Conservation (phyloP, 1,139 yeast genomes). For the Kluyveromyces marxianus region DNA sequence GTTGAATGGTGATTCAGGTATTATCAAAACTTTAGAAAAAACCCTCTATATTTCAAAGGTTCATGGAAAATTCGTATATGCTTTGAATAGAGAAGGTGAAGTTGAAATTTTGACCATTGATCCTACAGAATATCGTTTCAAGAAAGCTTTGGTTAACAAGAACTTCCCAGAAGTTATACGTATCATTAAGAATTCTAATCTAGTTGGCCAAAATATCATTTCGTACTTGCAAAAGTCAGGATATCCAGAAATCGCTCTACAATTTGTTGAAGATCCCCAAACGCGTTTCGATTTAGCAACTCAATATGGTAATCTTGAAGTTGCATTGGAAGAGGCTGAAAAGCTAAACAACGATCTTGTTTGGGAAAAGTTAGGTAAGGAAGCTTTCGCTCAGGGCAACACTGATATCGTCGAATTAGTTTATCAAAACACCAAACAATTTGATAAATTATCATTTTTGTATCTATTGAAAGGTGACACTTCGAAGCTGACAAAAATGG, state of each 20-base stretch:
- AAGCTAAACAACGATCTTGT: constrained; percentile 57
- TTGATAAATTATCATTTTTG: constrained; percentile 84
- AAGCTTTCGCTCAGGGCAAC: constrained; percentile 87
- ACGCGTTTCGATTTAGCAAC: constrained; percentile 92
- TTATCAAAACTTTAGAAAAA: constrained; percentile 83
- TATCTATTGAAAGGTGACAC: constrained; percentile 79
- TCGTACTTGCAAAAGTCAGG: constrained; percentile 93
- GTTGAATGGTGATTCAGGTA: constrained; percentile 90
- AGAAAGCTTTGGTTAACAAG: constrained; percentile 81
- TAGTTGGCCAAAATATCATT: constrained; percentile 96
- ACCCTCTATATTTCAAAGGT: constrained; percentile 81
- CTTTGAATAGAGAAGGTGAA: constrained; percentile 79
- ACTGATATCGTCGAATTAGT: constrained; percentile 78
- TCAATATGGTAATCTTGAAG: constrained; percentile 81
- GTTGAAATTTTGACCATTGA: constrained; percentile 76
- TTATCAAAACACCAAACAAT: constrained; percentile 78
- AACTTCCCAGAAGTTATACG: constrained; percentile 90
- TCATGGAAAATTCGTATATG: constrained; percentile 61
- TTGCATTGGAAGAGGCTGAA: constrained; percentile 87
- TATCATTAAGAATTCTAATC: constrained; percentile 77
- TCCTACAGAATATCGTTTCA: constrained; percentile 96
- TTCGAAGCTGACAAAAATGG: constrained; percentile 73
- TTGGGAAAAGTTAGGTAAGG: constrained; percentile 81
- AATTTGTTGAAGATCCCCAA: constrained; percentile 93
- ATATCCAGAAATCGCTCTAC: constrained; percentile 88